A percentile compares a stretch with the other conserved stretches of the same genome.
Conservation (phyloP, 257 asterid genomes). For the Avicennia marina region DNA sequence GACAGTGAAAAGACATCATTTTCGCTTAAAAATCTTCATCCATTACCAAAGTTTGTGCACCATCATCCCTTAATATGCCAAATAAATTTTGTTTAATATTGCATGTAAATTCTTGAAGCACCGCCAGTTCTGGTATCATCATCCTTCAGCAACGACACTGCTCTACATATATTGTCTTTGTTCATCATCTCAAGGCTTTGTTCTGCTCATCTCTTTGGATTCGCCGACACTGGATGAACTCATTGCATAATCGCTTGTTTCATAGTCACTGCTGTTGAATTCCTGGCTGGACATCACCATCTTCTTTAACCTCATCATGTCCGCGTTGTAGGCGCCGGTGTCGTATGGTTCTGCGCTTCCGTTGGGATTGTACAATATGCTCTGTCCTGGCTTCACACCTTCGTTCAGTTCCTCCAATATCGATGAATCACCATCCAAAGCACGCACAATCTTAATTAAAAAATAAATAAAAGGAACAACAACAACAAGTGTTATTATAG, state of each 20-base stretch:
- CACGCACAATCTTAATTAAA: slow-evolving; percentile 47
- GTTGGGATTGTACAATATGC: slow-evolving; percentile 12
- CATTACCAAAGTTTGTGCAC: too few relatives aligned
- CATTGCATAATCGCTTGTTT: slow-evolving; percentile 49
- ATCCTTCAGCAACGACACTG: too few relatives aligned
- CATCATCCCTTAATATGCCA: too few relatives aligned
- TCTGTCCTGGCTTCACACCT: slow-evolving; percentile 22
- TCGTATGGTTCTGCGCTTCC: slow-evolving; percentile 19
- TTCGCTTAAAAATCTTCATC: too few relatives aligned
- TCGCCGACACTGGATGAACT: slow-evolving; percentile 47
- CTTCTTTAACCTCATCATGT: slow-evolving; percentile 54
- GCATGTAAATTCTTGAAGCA: too few relatives aligned
- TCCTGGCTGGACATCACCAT: slow-evolving; percentile 48
- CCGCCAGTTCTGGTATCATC: too few relatives aligned
- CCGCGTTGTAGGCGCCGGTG: slow-evolving; percentile 61
- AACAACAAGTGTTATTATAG: too few relatives aligned
- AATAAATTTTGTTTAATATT: too few relatives aligned
- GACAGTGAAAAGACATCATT: too few relatives aligned
- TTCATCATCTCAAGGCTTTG: not conserved
- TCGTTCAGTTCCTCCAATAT: slow-evolving; percentile 48
- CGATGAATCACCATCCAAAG: slow-evolving; percentile 57
- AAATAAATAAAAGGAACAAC: too few relatives aligned
- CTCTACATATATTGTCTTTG: too few relatives aligned
- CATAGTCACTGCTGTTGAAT: slow-evolving; percentile 41
- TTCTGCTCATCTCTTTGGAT: slow-evolving; percentile 17